Conservation (phyloP, 2,329 filamentous ascomycete species). For the Cercospora brassicicola region DNA sequence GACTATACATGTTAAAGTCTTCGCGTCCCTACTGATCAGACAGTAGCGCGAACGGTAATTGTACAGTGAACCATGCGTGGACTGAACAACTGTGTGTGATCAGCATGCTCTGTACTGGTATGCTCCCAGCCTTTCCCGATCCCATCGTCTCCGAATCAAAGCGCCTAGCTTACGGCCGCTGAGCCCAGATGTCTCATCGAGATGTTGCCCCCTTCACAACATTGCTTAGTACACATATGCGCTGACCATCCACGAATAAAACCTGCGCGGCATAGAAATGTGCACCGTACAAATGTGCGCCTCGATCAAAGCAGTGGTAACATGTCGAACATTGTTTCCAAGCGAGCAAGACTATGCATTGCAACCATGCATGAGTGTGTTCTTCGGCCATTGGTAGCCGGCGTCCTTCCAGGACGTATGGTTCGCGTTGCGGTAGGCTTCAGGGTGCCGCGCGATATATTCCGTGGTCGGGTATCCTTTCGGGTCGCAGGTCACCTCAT, state of each 20-base stretch:
- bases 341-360: constrained; percentile 15
- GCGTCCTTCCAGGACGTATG: constrained; percentile 49
- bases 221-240: neutral
- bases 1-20: neutral
- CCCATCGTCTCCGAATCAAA: constrained; percentile 2
- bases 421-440: constrained; percentile 54
- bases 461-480: constrained; percentile 54
- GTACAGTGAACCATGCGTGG: neutral
- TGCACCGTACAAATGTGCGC: constrained; percentile 10
- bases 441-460: constrained; percentile 51
- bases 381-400: constrained; percentile 46
- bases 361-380: constrained; percentile 47
- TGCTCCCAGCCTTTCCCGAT: neutral
- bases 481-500: constrained; percentile 55
- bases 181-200: constrained; percentile 1
- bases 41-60: neutral
- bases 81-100: neutral
- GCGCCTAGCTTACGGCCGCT: neutral
- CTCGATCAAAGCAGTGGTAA: constrained; percentile 1
- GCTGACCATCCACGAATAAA: constrained; percentile 3
- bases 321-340: constrained; percentile 18
- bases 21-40: neutral
- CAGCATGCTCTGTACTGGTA: neutral
- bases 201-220: neutral
- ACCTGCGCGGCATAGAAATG: constrained; percentile 6